phyloP scores from a whole-genome alignment of 371 early-diverging fungal species.

The Rhizopus stolonifer region DNA sequence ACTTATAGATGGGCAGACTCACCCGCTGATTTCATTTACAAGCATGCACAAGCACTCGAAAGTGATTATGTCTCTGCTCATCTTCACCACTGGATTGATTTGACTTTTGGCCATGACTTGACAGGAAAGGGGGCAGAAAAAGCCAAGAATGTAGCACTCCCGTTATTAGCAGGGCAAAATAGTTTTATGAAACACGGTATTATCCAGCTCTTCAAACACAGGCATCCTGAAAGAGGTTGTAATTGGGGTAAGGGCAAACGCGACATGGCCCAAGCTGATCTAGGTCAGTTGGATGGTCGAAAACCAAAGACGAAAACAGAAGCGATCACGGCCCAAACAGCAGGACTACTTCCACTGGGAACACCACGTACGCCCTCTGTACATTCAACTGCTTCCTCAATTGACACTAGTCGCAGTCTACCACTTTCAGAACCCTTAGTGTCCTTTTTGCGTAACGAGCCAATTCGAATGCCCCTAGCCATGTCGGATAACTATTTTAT shows the following conservation, averaged over 20 bases:
- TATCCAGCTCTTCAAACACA: slow-evolving; percentile 71
- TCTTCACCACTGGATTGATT: slow-evolving; percentile 82
- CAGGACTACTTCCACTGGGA: neutral
- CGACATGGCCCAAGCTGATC: slow-evolving; percentile 1
- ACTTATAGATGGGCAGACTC: slow-evolving; percentile 57
- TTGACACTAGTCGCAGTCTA: slow-evolving; percentile 37
- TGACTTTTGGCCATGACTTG: slow-evolving; percentile 81
- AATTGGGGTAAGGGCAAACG: slow-evolving; percentile 40
- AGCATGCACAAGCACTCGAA: slow-evolving; percentile 73
- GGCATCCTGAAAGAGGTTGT: slow-evolving; percentile 65
- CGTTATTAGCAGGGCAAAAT: slow-evolving; percentile 62
- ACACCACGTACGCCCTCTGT: slow-evolving; percentile 37
- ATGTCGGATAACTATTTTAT: slow-evolving; percentile 48
- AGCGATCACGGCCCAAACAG: neutral
- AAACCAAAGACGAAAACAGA: neutral
- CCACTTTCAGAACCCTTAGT: slow-evolving; percentile 26
- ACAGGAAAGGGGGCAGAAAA: slow-evolving; percentile 76
- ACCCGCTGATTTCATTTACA: slow-evolving; percentile 68
- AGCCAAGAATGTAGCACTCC: slow-evolving; percentile 70
- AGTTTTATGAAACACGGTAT: slow-evolving; percentile 77
- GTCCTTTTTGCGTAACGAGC: slow-evolving; percentile 49
- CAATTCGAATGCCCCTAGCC: slow-evolving; percentile 50
- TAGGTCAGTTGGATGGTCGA: neutral
- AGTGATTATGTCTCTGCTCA: slow-evolving; percentile 76
- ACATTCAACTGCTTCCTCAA: slow-evolving; percentile 46